phyloP scores from a whole-genome alignment of 1,139 yeast genomes.

The Geotrichum phurueaensis region DNA sequence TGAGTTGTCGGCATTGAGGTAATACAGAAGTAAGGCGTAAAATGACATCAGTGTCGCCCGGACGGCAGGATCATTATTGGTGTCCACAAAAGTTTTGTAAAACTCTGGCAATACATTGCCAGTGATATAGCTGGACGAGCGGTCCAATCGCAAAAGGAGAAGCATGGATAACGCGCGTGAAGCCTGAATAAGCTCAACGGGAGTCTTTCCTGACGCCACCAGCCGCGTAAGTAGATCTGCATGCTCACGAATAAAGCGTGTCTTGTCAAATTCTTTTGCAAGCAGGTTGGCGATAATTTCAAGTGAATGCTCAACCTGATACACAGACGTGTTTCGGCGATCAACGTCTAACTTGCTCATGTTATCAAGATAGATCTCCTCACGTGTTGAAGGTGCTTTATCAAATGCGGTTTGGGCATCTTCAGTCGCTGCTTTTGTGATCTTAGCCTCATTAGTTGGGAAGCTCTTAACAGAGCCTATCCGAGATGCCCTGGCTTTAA shows the following conservation, averaged over 20 bases:
- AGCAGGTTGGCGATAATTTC: background rate
- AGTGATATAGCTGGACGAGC: constrained; percentile 23
- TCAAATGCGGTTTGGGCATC: background rate
- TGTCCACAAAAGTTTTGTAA: constrained; percentile 19
- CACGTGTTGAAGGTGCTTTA: background rate
- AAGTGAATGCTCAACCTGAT: background rate
- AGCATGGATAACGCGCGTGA: constrained; percentile 21
- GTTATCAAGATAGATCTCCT: background rate
- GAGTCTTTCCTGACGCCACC: constrained; percentile 25
- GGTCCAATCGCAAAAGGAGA: constrained; percentile 28
- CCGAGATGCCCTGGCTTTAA: background rate
- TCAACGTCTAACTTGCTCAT: background rate
- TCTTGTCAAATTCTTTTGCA: background rate
- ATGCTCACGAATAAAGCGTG: background rate
- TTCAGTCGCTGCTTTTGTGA: background rate
- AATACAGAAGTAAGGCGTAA: constrained; percentile 31
- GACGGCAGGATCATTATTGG: constrained; percentile 16
- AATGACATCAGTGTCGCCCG: constrained; percentile 29
- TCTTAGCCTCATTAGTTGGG: background rate
- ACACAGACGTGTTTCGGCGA: background rate
- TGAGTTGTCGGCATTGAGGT: constrained; percentile 33
- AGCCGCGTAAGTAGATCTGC: background rate
- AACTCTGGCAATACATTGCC: constrained; percentile 22
- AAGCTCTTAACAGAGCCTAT: background rate
- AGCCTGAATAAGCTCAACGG: constrained; percentile 11